Conservation (phyloP, 805 yeast species). For the Sugiyamaella chiloensis region DNA sequence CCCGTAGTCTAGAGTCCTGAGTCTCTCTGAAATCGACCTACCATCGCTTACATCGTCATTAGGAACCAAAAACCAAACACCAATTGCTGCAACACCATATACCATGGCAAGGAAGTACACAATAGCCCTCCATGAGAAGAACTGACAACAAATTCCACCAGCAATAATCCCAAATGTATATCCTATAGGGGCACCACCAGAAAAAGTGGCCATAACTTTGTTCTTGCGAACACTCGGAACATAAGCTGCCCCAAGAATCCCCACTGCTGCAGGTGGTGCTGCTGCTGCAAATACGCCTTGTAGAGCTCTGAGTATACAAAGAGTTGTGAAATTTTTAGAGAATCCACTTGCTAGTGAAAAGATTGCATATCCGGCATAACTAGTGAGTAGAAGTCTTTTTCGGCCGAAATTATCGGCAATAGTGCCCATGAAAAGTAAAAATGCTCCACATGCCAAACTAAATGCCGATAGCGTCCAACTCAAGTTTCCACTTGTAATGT, state of each 20-base stretch:
- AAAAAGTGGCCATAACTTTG: conserved; percentile 41
- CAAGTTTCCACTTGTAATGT: conserved; percentile 39
- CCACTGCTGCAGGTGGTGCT: conserved; percentile 47
- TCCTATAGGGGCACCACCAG: conserved; percentile 49
- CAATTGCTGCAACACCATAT: conserved; percentile 31
- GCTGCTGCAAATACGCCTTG: conserved; percentile 47
- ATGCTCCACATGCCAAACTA: conserved; percentile 43
- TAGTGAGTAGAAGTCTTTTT: conserved; percentile 37
- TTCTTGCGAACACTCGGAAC: conserved; percentile 41
- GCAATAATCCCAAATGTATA: conserved; percentile 41
- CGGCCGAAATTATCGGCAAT: conserved; percentile 47
- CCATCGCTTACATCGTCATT: conserved; percentile 30
- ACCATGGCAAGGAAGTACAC: conserved; percentile 43
- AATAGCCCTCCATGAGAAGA: conserved; percentile 42
- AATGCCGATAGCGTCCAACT: conserved; percentile 46
- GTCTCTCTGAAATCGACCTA: conserved; percentile 30
- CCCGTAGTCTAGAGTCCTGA: conserved; percentile 38
- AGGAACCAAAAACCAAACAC: conserved; percentile 37
- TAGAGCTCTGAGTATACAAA: conserved; percentile 43
- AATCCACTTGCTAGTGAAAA: conserved; percentile 31
- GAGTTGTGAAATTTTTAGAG: conserved; percentile 29
- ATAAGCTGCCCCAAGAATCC: conserved; percentile 43
- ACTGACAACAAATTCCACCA: conserved; percentile 44
- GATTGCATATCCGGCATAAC: conserved; percentile 35
- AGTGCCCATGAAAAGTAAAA: conserved; percentile 44